Evolutionary conservation across 2,329 filamentous ascomycete genomes (phyloP).

Genomic region (Calycina marina): DNA sequence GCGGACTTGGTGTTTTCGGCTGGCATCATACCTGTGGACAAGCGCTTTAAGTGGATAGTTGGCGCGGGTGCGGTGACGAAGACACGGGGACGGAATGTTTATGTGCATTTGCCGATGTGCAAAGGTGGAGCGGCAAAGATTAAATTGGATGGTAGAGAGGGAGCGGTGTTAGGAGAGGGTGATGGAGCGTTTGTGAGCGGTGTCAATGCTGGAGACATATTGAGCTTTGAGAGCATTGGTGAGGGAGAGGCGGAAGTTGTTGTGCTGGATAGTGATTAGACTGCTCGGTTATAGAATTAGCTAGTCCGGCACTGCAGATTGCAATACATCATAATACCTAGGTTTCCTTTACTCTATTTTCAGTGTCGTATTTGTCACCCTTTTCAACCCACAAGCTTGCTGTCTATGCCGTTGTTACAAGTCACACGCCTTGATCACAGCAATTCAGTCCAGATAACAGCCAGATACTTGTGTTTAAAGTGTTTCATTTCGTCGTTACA

Average conservation of each 20-base stretch:
- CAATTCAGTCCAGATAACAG: no score
- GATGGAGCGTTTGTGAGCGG: slow-evolving; percentile 65
- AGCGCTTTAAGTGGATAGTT: slow-evolving; percentile 56
- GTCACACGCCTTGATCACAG: no score
- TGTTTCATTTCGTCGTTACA: no score
- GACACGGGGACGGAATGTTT: slow-evolving; percentile 55
- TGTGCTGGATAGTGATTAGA: slow-evolving; percentile 12
- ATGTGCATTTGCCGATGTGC: slow-evolving; percentile 68
- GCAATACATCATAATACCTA: no score
- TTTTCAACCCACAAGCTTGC: no score
- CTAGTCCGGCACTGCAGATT: no score
- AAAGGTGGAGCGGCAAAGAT: slow-evolving; percentile 62
- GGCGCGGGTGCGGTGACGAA: slow-evolving; percentile 38
- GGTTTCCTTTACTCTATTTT: no score
- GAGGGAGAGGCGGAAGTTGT: slow-evolving; percentile 27
- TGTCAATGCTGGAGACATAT: slow-evolving; percentile 47
- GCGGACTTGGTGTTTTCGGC: slow-evolving; percentile 76
- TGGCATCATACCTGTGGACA: slow-evolving; percentile 51
- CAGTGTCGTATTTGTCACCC: no score
- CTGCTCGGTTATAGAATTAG: no score
- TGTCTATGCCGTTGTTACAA: no score
- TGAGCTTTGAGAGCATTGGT: slow-evolving; percentile 52
- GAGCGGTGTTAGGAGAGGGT: slow-evolving; percentile 55
- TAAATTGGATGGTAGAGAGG: slow-evolving; percentile 48
- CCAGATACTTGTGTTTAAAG: no score